Evolutionary conservation across 306 rosid genomes (phyloP).

Genomic region (Datisca glomerata): DNA sequence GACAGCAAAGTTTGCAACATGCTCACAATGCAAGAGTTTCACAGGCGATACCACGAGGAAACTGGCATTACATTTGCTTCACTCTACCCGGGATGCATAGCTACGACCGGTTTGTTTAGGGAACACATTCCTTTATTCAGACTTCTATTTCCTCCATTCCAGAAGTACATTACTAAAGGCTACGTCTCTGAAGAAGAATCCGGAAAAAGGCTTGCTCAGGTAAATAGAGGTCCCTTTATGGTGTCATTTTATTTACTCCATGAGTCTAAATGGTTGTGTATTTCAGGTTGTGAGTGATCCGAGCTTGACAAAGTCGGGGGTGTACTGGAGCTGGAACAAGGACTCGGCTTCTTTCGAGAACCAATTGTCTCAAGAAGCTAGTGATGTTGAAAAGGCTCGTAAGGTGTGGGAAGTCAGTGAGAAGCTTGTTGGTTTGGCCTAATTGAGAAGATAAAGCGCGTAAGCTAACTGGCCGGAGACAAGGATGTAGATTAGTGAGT

Average conservation of each 20-base stretch:
- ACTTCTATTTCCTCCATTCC: slow-evolving; percentile 90
- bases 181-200: slow-evolving; percentile 93
- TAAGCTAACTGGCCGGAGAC: background rate
- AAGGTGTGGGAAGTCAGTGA: slow-evolving; percentile 92
- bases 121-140: slow-evolving; percentile 96
- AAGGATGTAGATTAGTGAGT: too few species aligned
- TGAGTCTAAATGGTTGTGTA: slow-evolving; percentile 9
- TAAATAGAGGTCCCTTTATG: slow-evolving; percentile 9
- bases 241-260: background rate
- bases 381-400: slow-evolving; percentile 77
- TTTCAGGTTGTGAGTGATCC: slow-evolving; percentile 86
- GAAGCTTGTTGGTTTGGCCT: slow-evolving; percentile 90
- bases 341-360: slow-evolving; percentile 88
- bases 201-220: slow-evolving; percentile 98
- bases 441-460: slow-evolving; percentile 3
- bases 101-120: slow-evolving; percentile 93
- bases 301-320: slow-evolving; percentile 93
- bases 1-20: slow-evolving; percentile 99
- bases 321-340: slow-evolving; percentile 99
- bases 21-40: slow-evolving; percentile 96
- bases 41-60: slow-evolving; percentile 74
- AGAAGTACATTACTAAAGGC: slow-evolving; percentile 92
- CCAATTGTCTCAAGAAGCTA: slow-evolving; percentile 83
- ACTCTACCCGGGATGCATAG: slow-evolving; percentile 97
- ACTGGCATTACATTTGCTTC: slow-evolving; percentile 87